Evolutionary conservation across 2,329 filamentous ascomycete species (phyloP).

Genomic region (Cladobotryum mycophilum): DNA sequence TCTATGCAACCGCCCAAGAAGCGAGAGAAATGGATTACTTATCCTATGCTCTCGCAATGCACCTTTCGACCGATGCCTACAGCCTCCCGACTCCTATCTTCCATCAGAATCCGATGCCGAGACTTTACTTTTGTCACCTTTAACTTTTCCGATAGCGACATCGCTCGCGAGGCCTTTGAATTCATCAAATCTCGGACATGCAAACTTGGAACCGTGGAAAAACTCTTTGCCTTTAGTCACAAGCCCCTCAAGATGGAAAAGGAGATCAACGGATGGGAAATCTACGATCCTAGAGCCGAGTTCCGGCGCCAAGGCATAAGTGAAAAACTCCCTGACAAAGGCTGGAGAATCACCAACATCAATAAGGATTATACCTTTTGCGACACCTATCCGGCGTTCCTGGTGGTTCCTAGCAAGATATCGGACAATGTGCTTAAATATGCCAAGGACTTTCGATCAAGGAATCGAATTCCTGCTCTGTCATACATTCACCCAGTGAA

Average conservation of each 20-base stretch:
- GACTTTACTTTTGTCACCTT: slow-evolving; percentile 94
- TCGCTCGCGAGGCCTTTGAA: slow-evolving; percentile 80
- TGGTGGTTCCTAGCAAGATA: slow-evolving; percentile 80
- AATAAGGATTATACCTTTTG: slow-evolving; percentile 89
- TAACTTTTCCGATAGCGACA: slow-evolving; percentile 68
- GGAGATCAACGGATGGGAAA: slow-evolving; percentile 68
- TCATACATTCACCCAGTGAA: slow-evolving; percentile 96
- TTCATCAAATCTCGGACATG: slow-evolving; percentile 77
- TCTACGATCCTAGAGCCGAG: slow-evolving; percentile 82
- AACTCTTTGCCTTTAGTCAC: slow-evolving; percentile 86
- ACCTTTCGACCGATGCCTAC: slow-evolving; percentile 67
- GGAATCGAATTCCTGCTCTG: slow-evolving; percentile 78
- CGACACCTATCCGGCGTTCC: slow-evolving; percentile 79
- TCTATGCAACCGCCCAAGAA: slow-evolving; percentile 25
- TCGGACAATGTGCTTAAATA: slow-evolving; percentile 98
- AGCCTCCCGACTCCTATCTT: slow-evolving; percentile 64
- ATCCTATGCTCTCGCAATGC: slow-evolving; percentile 82
- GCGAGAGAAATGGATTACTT: slow-evolving; percentile 86
- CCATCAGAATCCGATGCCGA: slow-evolving; percentile 80
- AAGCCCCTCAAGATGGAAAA: slow-evolving; percentile 67
- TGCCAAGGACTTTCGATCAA: slow-evolving; percentile 80
- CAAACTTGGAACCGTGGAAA: slow-evolving; percentile 75
- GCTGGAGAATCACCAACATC: slow-evolving; percentile 86
- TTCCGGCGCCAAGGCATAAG: slow-evolving; percentile 84
- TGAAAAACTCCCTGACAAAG: slow-evolving; percentile 66